phyloP scores from a whole-genome alignment of 73 alveolate genomes.

The Halteria grandinella region DNA sequence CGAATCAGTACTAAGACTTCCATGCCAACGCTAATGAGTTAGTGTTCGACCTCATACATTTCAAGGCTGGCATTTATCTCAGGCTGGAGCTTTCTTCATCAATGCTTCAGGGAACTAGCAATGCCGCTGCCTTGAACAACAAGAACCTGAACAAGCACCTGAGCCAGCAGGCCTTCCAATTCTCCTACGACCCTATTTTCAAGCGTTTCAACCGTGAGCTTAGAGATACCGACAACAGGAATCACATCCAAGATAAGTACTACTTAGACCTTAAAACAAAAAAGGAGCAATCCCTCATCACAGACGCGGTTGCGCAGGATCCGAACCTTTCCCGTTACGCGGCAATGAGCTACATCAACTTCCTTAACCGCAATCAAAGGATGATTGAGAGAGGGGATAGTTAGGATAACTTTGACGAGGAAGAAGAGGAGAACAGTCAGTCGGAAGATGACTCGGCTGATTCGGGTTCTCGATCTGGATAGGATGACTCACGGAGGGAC shows the following conservation, averaged over 20 bases:
- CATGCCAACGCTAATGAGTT: conserved; percentile 43
- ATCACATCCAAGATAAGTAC: conserved; percentile 18
- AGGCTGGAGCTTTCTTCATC: too few relatives aligned
- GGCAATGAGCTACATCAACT: conserved; percentile 30
- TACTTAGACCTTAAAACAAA: conserved; percentile 26
- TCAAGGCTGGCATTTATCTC: conserved; percentile 30
- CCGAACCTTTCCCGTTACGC: too few relatives aligned
- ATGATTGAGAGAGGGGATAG: conserved; percentile 28
- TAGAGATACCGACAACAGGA: conserved; percentile 49
- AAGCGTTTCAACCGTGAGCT: conserved; percentile 45
- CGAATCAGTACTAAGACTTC: neutral
- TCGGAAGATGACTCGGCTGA: conserved; percentile 36
- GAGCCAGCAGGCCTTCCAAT: conserved; percentile 32
- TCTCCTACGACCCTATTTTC: conserved; percentile 33
- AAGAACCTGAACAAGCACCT: conserved; percentile 2
- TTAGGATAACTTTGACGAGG: conserved; percentile 19
- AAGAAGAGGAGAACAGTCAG: conserved; percentile 25
- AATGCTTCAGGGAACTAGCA: too few relatives aligned
- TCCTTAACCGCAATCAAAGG: neutral
- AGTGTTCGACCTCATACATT: conserved; percentile 21
- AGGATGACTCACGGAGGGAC: too few relatives aligned
- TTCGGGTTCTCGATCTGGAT: too few relatives aligned
- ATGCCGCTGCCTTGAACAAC: neutral
- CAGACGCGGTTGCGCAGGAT: too few relatives aligned
- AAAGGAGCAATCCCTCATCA: too few relatives aligned